These are phyloP conservation scores for Talaromyces sp. DNA, from an alignment of 2,329 filamentous ascomycete species.

Conservation along the genomic window DNA sequence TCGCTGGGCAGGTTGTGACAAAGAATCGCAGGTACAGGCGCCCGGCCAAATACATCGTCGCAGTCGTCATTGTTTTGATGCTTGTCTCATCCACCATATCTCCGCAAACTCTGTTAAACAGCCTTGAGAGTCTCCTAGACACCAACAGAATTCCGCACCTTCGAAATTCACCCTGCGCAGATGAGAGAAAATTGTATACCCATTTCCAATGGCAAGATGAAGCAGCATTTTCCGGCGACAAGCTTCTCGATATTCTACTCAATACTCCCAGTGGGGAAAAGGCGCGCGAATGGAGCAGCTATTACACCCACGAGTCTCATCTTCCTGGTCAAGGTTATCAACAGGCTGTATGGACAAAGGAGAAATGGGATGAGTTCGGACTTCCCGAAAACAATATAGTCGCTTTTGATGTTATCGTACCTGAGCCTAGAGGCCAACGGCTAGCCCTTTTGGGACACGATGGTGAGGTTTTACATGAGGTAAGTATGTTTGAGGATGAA, in stretches of 20 bases:
- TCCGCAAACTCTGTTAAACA: neutral
- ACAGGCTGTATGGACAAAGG: neutral
- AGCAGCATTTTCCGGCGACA: neutral
- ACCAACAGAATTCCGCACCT: neutral
- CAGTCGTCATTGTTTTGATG: neutral
- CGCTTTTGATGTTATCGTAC: neutral
- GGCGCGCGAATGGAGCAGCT: neutral
- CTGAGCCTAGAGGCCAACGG: neutral
- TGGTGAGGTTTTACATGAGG: neutral
- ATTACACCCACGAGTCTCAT: neutral
- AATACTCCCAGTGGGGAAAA: neutral
- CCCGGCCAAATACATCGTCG: neutral
- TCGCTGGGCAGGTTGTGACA: neutral
- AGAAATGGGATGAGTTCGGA: slow-evolving; percentile 1
- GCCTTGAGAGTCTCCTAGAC: neutral
- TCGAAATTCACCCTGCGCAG: neutral
- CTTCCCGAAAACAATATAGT: neutral
- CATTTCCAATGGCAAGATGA: neutral
- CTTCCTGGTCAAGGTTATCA: neutral
- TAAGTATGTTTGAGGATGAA: neutral
- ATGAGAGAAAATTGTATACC: neutral
- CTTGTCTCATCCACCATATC: neutral
- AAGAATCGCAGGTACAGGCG: neutral
- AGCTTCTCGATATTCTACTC: neutral
- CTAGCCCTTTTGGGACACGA: neutral